A percentile compares a stretch with the other conserved stretches of the same genome.
phyloP scores from a whole-genome alignment of 2,329 filamentous ascomycete genomes.

The Fusarium pseudograminearum region DNA sequence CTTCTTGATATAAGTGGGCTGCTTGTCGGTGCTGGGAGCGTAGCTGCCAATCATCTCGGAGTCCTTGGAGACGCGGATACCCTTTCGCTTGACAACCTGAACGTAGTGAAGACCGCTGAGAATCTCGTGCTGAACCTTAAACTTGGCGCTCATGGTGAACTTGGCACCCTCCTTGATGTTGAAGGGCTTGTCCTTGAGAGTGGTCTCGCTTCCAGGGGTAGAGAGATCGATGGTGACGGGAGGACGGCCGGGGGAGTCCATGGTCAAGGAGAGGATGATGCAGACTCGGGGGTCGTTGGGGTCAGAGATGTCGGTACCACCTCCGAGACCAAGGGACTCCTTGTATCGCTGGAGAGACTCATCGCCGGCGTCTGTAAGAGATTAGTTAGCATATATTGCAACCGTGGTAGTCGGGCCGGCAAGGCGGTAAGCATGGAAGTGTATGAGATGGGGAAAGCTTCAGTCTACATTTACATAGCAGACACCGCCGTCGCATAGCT shows the following conservation, averaged over 20 bases:
- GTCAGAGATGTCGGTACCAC: slow-evolving; percentile 77
- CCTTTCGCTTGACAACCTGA: slow-evolving; percentile 91
- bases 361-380: slow-evolving; percentile 73
- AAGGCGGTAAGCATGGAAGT: slow-evolving; percentile 10
- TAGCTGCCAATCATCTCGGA: slow-evolving; percentile 99
- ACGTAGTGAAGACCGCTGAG: slow-evolving; percentile 95
- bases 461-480: not conserved
- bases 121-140: slow-evolving; percentile 97
- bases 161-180: slow-evolving; percentile 95
- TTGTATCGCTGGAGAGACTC: slow-evolving; percentile 98
- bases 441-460: not conserved
- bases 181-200: slow-evolving; percentile 92
- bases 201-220: slow-evolving; percentile 76
- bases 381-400: slow-evolving; percentile 37
- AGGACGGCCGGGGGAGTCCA: slow-evolving; percentile 83
- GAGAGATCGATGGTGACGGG: slow-evolving; percentile 93
- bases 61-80: slow-evolving; percentile 88
- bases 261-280: slow-evolving; percentile 90
- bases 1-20: slow-evolving; percentile 87
- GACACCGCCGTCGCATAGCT: slow-evolving; percentile 5
- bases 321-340: slow-evolving; percentile 88
- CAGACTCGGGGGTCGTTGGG: slow-evolving; percentile 88
- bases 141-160: slow-evolving; percentile 94
- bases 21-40: slow-evolving; percentile 90
- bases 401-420: not conserved